These are phyloP conservation scores for Saccharomyces eubayanus DNA, from an alignment of 805 yeast genomes.

Conservation along the genomic window DNA sequence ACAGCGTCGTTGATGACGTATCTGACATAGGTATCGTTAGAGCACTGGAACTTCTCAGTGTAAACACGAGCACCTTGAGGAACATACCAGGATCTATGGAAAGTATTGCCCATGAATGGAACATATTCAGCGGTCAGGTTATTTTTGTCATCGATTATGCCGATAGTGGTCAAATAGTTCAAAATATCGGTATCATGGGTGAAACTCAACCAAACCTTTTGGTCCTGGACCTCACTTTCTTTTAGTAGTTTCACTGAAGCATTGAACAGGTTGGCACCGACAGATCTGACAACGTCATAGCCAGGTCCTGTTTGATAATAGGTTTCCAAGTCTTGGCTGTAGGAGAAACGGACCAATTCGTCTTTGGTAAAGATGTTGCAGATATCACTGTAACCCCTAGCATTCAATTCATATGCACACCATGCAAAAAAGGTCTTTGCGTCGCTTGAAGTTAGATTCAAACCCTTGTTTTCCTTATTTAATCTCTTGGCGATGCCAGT, in stretches of 20 bases:
- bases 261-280: slow-evolving; percentile 53
- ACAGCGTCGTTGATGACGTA: slow-evolving; percentile 47
- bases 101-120: slow-evolving; percentile 12
- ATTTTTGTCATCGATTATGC: slow-evolving; percentile 35
- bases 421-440: slow-evolving; percentile 44
- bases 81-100: slow-evolving; percentile 40
- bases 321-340: slow-evolving; percentile 47
- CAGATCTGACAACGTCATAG: slow-evolving; percentile 44
- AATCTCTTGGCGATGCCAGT: slow-evolving; percentile 48
- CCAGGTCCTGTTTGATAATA: slow-evolving; percentile 63
- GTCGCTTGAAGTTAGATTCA: slow-evolving; percentile 45
- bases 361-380: slow-evolving; percentile 61
- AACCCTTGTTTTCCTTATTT: slow-evolving; percentile 45
- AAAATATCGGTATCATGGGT: slow-evolving; percentile 67
- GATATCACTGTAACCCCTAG: slow-evolving; percentile 55
- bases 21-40: slow-evolving; percentile 38
- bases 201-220: slow-evolving; percentile 56
- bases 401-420: slow-evolving; percentile 72
- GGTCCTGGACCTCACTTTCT: slow-evolving; percentile 42
- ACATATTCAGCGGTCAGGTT: slow-evolving; percentile 38
- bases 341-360: slow-evolving; percentile 57
- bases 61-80: slow-evolving; percentile 53
- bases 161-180: slow-evolving; percentile 55
- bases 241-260: slow-evolving; percentile 42
- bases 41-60: slow-evolving; percentile 42